These are phyloP conservation scores for Boletus subcaerulescens DNA, from an alignment of 768 basidiomycete species.

Conservation along the genomic window DNA sequence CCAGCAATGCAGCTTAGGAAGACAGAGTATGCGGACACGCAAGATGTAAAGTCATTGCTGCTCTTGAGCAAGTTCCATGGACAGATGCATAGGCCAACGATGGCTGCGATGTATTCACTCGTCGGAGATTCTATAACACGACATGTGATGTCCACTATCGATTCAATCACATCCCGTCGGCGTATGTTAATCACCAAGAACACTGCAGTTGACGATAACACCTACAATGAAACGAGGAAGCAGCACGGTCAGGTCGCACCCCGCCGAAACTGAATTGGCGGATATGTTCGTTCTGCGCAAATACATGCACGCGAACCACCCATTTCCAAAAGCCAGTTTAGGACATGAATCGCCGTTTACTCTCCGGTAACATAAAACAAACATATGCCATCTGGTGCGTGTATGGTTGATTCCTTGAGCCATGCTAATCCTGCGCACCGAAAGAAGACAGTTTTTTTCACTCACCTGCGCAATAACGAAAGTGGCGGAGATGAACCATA, in stretches of 20 bases:
- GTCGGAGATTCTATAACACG: constrained; percentile 63
- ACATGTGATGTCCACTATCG: background rate
- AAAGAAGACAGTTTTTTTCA: background rate
- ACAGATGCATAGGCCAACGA: constrained; percentile 71
- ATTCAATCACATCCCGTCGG: background rate
- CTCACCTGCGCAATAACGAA: constrained; percentile 75
- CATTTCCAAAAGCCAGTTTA: constrained; percentile 6
- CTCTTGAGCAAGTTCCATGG: constrained; percentile 75
- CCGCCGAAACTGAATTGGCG: constrained; percentile 79
- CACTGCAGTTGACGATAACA: constrained; percentile 6
- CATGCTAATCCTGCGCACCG: constrained; percentile 5
- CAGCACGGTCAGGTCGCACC: constrained; percentile 78
- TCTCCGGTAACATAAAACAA: background rate
- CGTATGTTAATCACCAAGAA: background rate
- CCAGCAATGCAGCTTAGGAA: constrained; percentile 80
- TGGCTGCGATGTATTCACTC: constrained; percentile 79
- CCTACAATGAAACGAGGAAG: constrained; percentile 71
- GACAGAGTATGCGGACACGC: constrained; percentile 79
- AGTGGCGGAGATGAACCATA: constrained; percentile 75
- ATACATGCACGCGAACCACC: background rate
- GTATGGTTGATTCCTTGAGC: constrained; percentile 4
- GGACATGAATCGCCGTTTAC: constrained; percentile 18
- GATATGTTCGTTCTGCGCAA: constrained; percentile 67
- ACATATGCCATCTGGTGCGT: constrained; percentile 28
- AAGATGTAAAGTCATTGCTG: constrained; percentile 75